A percentile compares a stretch with the other conserved stretches of the same genome.
phyloP scores from a whole-genome alignment of 2,329 filamentous ascomycete species.

The Alternaria dauci region DNA sequence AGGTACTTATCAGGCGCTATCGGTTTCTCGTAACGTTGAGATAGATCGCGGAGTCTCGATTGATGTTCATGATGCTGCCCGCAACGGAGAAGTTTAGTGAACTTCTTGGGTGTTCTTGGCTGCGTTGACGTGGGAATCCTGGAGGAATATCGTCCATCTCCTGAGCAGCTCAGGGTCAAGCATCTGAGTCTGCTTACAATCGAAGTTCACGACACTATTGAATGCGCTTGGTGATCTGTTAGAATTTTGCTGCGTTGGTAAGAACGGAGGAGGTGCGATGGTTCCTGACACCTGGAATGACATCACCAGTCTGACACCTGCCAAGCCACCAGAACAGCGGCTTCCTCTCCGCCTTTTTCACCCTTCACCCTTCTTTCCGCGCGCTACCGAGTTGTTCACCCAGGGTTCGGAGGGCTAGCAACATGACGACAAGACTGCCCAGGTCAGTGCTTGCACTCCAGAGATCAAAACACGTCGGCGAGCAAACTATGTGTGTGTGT shows the following conservation, averaged over 20 bases:
- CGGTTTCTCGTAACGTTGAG: neutral
- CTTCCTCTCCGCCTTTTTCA: conserved; percentile 4
- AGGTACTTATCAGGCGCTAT: conserved; percentile 3
- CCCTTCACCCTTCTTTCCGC: neutral
- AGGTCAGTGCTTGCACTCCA: neutral
- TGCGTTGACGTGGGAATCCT: neutral
- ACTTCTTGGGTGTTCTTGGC: neutral
- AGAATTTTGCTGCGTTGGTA: neutral
- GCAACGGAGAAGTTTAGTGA: neutral
- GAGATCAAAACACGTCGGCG: neutral
- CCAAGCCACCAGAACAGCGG: conserved; percentile 13
- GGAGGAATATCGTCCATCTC: neutral
- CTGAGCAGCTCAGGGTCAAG: neutral
- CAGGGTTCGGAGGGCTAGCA: neutral
- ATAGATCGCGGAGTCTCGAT: neutral
- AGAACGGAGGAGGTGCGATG: neutral
- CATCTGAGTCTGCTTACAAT: neutral
- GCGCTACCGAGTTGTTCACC: neutral
- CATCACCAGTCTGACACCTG: conserved; percentile 6
- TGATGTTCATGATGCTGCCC: neutral
- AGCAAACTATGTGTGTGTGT: neutral
- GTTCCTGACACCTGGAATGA: neutral
- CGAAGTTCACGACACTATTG: neutral
- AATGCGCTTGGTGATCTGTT: neutral
- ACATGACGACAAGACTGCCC: neutral